These are phyloP conservation scores for Verbascum thapsus DNA, from an alignment of 257 asterid species.

Conservation along the genomic window DNA sequence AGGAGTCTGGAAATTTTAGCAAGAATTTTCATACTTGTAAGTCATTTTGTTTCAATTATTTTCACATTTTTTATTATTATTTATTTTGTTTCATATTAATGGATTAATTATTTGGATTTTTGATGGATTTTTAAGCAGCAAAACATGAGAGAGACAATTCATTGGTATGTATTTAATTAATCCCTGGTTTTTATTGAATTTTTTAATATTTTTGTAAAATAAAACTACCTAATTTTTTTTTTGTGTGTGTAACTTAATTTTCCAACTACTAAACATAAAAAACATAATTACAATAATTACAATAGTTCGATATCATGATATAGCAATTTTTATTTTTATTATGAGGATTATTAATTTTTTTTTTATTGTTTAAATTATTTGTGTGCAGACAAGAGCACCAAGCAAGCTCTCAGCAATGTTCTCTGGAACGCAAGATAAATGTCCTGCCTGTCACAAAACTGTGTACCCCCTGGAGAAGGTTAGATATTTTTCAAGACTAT, in stretches of 20 bases:
- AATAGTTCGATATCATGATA: no score
- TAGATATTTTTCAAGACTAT: not conserved
- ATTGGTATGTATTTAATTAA: constrained; percentile 34
- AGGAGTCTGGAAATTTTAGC: constrained; percentile 74
- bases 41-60: not conserved
- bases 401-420: constrained; percentile 76
- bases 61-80: not conserved
- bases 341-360: not conserved
- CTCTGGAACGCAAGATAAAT: constrained; percentile 82
- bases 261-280: no score
- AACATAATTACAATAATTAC: no score
- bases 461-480: constrained; percentile 91
- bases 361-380: not conserved
- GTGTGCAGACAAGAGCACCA: constrained; percentile 60
- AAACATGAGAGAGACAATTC: constrained; percentile 52
- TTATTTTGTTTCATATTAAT: not conserved
- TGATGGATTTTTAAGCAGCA: constrained; percentile 33
- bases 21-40: constrained; percentile 55
- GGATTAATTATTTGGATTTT: not conserved
- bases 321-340: no score
- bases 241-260: no score
- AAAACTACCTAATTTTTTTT: no score
- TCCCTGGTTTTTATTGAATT: not conserved
- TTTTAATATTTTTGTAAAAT: no score
- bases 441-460: constrained; percentile 69